Evolutionary conservation across 2,329 filamentous ascomycete genomes (phyloP).

Genomic region (Fusarium temperatum): DNA sequence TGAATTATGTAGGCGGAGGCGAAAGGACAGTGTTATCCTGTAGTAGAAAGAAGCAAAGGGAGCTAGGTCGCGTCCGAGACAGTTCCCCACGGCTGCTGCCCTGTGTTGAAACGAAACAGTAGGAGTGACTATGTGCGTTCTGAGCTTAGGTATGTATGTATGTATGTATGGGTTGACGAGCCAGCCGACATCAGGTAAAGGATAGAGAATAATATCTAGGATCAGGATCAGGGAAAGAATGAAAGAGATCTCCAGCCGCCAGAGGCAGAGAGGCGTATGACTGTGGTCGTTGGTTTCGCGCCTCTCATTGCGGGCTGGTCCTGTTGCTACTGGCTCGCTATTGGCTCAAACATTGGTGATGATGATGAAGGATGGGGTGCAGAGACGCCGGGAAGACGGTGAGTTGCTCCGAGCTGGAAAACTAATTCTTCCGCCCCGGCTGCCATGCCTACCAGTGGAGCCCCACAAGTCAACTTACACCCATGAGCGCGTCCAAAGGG

Average conservation of each 20-base stretch:
- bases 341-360: constrained; percentile 30
- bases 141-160: not conserved
- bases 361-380: constrained; percentile 4
- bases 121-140: not conserved
- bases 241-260: constrained; percentile 27
- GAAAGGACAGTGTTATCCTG: not conserved
- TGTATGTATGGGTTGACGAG: not conserved
- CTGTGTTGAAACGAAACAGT: not conserved
- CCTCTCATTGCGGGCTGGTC: constrained; percentile 23
- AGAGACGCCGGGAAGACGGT: not conserved
- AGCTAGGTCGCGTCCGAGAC: not conserved
- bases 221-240: not conserved
- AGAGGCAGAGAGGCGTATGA: constrained; percentile 18
- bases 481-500: not conserved
- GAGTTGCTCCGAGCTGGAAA: constrained; percentile 1
- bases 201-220: no score
- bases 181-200: not conserved
- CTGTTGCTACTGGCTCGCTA: constrained; percentile 13
- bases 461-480: not conserved
- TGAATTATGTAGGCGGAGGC: not conserved
- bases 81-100: constrained; percentile 4
- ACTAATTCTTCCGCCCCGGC: constrained; percentile 20
- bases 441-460: not conserved
- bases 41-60: not conserved
- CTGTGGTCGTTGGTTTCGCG: constrained; percentile 8